These are phyloP conservation scores for Trichoderma afroharzianum DNA, from an alignment of 2,329 filamentous ascomycete species.

Conservation along the genomic window DNA sequence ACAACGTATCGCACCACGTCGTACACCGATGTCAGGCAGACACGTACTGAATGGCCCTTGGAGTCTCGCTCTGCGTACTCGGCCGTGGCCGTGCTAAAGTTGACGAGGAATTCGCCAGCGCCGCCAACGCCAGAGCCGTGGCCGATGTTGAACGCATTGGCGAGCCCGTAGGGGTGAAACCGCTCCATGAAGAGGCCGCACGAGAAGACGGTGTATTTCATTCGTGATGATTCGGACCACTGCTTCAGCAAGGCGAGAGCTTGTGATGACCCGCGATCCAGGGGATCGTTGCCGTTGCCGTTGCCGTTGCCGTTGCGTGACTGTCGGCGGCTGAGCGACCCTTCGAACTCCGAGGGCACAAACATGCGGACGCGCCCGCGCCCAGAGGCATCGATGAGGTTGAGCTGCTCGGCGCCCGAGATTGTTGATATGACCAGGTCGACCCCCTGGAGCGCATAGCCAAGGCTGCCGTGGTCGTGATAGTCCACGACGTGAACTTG, in stretches of 20 bases:
- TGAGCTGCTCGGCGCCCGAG: slow-evolving; percentile 61
- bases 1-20: slow-evolving; percentile 70
- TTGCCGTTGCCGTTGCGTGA: slow-evolving; percentile 27
- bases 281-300: slow-evolving; percentile 45
- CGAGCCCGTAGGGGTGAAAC: slow-evolving; percentile 64
- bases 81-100: slow-evolving; percentile 56
- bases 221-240: slow-evolving; percentile 48
- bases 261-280: slow-evolving; percentile 58
- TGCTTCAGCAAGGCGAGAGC: slow-evolving; percentile 55
- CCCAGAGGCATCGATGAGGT: slow-evolving; percentile 68
- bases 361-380: slow-evolving; percentile 63
- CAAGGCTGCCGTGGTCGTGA: slow-evolving; percentile 52
- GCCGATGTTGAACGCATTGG: slow-evolving; percentile 55
- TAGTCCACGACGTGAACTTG: slow-evolving; percentile 71
- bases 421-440: slow-evolving; percentile 75
- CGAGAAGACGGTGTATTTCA: slow-evolving; percentile 67
- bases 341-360: slow-evolving; percentile 74
- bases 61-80: slow-evolving; percentile 56
- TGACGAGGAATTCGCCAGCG: slow-evolving; percentile 63
- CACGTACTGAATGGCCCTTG: slow-evolving; percentile 46
- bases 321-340: slow-evolving; percentile 53
- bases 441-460: slow-evolving; percentile 65
- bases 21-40: slow-evolving; percentile 66
- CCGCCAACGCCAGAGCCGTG: slow-evolving; percentile 48
- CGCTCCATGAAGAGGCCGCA: slow-evolving; percentile 75